phyloP scores from a whole-genome alignment of 139 green algal genomes.

The Auxenochlorella pyrenoidosa region DNA sequence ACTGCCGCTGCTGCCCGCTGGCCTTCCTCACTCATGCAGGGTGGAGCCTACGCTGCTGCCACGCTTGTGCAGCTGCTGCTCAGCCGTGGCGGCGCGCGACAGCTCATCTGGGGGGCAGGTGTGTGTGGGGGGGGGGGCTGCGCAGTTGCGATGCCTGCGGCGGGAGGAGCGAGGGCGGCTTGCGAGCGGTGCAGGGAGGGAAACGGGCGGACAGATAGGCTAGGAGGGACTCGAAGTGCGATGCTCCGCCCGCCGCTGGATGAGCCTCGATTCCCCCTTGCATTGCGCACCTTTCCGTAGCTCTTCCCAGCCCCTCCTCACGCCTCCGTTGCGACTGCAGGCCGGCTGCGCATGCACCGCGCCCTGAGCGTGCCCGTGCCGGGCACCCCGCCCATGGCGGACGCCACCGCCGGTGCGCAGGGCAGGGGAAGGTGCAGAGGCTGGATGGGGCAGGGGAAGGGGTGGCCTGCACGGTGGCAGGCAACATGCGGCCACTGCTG shows the following conservation, averaged over 20 bases:
- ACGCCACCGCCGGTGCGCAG: slow-evolving; percentile 1
- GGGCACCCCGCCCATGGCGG: slow-evolving; percentile 4
- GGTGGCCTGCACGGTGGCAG: neutral
- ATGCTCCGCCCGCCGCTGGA: too few relatives aligned
- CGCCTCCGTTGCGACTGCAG: neutral
- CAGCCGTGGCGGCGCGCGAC: neutral
- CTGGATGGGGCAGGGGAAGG: neutral
- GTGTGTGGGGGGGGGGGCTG: neutral
- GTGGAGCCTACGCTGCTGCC: neutral
- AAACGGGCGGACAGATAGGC: too few relatives aligned
- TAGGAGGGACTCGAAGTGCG: too few relatives aligned
- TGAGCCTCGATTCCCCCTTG: too few relatives aligned
- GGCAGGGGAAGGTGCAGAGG: neutral
- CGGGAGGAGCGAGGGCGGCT: neutral
- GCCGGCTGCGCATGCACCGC: neutral
- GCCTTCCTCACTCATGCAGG: neutral
- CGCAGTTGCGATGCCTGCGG: too few relatives aligned
- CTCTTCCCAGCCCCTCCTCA: too few relatives aligned
- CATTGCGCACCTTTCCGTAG: too few relatives aligned
- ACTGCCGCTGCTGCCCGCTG: neutral
- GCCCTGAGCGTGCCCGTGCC: slow-evolving; percentile 6
- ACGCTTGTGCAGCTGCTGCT: neutral
- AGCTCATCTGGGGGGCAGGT: slow-evolving; percentile 9
- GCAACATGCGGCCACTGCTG: too few relatives aligned
- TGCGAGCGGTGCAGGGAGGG: neutral